These are phyloP conservation scores for Pyracantha coccinea DNA, from an alignment of 331 rosid genomes.

Conservation along the genomic window DNA sequence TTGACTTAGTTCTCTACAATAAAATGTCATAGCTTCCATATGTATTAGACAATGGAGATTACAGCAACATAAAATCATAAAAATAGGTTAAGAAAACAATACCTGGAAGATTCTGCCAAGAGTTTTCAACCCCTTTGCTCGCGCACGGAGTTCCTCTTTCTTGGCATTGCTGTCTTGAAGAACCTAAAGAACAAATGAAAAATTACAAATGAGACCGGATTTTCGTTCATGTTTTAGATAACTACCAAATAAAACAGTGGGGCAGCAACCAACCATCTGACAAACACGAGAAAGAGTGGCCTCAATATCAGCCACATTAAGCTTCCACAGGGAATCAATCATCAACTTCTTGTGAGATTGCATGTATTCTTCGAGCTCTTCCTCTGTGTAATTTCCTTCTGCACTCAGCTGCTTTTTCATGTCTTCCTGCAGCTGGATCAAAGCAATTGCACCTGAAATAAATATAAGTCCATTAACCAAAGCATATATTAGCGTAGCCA, in stretches of 20 bases:
- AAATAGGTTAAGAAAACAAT: slow-evolving; percentile 14
- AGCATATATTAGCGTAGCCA: neutral
- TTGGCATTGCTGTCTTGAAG: slow-evolving; percentile 77
- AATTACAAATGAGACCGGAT: slow-evolving; percentile 8
- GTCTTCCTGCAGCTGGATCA: slow-evolving; percentile 97
- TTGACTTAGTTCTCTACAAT: slow-evolving; percentile 63
- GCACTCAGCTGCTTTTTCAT: slow-evolving; percentile 88
- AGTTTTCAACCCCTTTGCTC: slow-evolving; percentile 94
- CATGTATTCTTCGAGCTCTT: slow-evolving; percentile 84
- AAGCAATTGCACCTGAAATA: slow-evolving; percentile 82
- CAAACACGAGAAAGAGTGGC: slow-evolving; percentile 96
- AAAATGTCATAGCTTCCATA: slow-evolving; percentile 22
- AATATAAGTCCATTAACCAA: slow-evolving; percentile 8
- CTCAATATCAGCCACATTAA: slow-evolving; percentile 96
- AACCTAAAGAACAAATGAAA: slow-evolving; percentile 49
- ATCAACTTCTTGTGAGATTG: slow-evolving; percentile 79
- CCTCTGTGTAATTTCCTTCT: slow-evolving; percentile 90
- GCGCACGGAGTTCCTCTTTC: slow-evolving; percentile 91
- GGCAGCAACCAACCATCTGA: slow-evolving; percentile 60
- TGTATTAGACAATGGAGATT: slow-evolving; percentile 10
- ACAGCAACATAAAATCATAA: neutral
- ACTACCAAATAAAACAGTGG: slow-evolving; percentile 6
- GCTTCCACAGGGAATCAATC: slow-evolving; percentile 98
- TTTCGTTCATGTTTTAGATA: neutral
- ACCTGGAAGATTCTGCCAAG: slow-evolving; percentile 99